phyloP scores from a whole-genome alignment of 2,329 filamentous ascomycete genomes.

The Pseudofabraea citricarpa region DNA sequence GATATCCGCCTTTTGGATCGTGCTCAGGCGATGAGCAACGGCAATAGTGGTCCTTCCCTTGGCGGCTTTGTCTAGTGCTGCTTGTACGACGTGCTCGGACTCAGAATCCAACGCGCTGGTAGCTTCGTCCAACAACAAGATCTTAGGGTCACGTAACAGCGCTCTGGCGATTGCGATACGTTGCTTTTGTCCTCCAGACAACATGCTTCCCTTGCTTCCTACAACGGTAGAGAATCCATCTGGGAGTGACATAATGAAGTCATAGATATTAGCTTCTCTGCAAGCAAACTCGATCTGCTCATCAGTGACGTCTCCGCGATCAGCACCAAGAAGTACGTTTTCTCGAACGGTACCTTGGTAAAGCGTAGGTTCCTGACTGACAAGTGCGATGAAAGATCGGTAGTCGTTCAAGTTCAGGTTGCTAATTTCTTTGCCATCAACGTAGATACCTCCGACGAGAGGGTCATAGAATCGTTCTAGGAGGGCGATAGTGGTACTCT shows the following conservation, averaged over 20 bases:
- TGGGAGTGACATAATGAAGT: conserved; percentile 81
- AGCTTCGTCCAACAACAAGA: conserved; percentile 79
- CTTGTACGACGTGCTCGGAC: conserved; percentile 75
- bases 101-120: conserved; percentile 73
- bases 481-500: conserved; percentile 87
- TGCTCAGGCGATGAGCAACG: conserved; percentile 86
- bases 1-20: conserved; percentile 89
- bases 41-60: conserved; percentile 88
- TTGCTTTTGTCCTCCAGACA: conserved; percentile 92
- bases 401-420: conserved; percentile 82
- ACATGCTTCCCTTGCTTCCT: conserved; percentile 77
- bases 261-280: conserved; percentile 87
- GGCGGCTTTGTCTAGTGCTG: conserved; percentile 74
- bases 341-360: conserved; percentile 91
- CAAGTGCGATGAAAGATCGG: conserved; percentile 76
- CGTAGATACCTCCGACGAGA: conserved; percentile 69
- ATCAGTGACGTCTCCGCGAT: conserved; percentile 63
- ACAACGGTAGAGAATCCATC: conserved; percentile 84
- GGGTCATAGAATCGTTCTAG: conserved; percentile 95
- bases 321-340: conserved; percentile 78
- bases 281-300: conserved; percentile 72
- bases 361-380: conserved; percentile 89
- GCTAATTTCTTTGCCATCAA: conserved; percentile 81
- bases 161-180: conserved; percentile 87
- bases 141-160: conserved; percentile 82